phyloP scores from a whole-genome alignment of 495 filamentous ascomycete species.

The Sabuloglossum arenarium region DNA sequence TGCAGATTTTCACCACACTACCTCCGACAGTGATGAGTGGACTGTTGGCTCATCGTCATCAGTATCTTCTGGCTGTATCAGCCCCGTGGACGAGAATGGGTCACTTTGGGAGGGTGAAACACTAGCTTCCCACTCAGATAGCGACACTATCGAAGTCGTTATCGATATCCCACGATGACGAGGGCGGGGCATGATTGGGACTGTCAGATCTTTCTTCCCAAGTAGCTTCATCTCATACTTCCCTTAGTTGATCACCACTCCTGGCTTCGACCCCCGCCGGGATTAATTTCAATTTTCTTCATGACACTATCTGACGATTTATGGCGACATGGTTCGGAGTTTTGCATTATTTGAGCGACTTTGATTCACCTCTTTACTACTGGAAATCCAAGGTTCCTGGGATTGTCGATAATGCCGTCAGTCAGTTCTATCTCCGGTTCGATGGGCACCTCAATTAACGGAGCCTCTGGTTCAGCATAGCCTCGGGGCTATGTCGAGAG shows the following conservation, averaged over 20 bases:
- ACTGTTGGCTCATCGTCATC: constrained; percentile 53
- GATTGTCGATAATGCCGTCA: background rate
- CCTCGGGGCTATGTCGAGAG: background rate
- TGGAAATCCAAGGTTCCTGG: background rate
- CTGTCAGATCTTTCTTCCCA: no score
- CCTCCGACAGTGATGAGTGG: constrained; percentile 45
- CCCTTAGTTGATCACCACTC: background rate
- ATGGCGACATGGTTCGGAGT: background rate
- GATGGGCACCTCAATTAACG: background rate
- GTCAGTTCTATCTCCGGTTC: background rate
- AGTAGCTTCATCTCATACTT: background rate
- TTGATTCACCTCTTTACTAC: background rate
- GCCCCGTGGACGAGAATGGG: constrained; percentile 37
- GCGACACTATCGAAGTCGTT: background rate
- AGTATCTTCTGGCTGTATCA: constrained; percentile 37
- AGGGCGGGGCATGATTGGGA: no score
- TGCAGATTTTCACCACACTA: constrained; percentile 24
- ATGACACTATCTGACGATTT: background rate
- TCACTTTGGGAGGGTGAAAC: constrained; percentile 40
- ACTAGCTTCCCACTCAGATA: constrained; percentile 30
- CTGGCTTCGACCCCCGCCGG: background rate
- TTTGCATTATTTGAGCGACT: background rate
- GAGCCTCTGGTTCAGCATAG: no score
- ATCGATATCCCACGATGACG: background rate
- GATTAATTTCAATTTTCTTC: background rate